Base-by-base conservation (phyloP, 805 yeast genomes). In the Kodamaea fukazawae region DNA sequence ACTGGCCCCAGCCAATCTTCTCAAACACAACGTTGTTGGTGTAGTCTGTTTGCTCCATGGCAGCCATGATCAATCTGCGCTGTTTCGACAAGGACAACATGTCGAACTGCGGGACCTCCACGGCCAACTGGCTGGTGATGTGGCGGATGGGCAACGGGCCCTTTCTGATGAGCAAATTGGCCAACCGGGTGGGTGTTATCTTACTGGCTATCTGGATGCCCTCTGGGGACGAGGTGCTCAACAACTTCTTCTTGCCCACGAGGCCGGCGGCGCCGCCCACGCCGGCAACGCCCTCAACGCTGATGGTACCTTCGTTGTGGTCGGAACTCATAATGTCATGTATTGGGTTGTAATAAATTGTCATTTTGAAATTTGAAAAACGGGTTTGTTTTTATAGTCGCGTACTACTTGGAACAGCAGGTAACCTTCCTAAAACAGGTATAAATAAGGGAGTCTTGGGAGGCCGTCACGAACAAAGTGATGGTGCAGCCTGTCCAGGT, bases 1-100 rank as follows among this genome's bases (percentile, higher is more conserved):
- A 90, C 60, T 90, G 95, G 44, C 98, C 98, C 98, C 98, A 90
- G 15, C 97, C 96, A 23, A 90, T 88, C 64, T 90, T 90, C 55
- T 88, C 95, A 64, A 90, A 90, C 11, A 83, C 77, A 31, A 85
- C 81, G 42, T 75, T 73, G 41, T 78, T 81, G 30, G 60, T 67
- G 1, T 71, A 49, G 52, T 80, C 86, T 7, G 86, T 84, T 47
- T 78, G 75, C 51, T 88, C 96, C 63, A 90, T 75, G 29, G 90
- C 93, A 10, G 89, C 80, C 83, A 90, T 90, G 22, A 90, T 90
- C 42, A 90, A 73, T 44, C 97, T 72, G 55, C 97, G 75, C 63
- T 90, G 96, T 56, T 90, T 90, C 8, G 95, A 86, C 14, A 88
- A 71, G 2, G 95, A 84, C 41, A 90, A 67, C 48, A 78, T 78